phyloP scores from a whole-genome alignment of 2,329 filamentous ascomycete genomes.

The Ramularia endophylla region DNA sequence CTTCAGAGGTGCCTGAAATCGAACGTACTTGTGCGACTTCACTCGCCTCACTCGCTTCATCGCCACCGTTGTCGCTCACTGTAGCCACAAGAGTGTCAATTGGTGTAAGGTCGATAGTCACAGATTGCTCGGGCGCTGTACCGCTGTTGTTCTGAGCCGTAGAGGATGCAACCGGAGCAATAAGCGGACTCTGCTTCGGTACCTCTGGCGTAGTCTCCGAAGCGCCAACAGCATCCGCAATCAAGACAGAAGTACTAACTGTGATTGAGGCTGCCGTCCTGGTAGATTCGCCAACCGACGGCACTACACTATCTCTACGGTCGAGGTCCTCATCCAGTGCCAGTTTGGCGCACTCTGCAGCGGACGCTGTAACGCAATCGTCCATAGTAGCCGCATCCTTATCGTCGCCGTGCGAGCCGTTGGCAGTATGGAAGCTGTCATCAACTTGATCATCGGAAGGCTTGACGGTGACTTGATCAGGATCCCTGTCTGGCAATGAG shows the following conservation, averaged over 20 bases:
- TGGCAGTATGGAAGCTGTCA: conserved; percentile 31
- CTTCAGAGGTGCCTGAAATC: conserved; percentile 14
- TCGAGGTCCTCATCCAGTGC: too few relatives aligned
- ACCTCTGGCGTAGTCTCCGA: too few relatives aligned
- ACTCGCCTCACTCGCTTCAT: too few relatives aligned
- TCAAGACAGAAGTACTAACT: too few relatives aligned
- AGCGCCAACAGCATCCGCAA: too few relatives aligned
- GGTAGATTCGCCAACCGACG: too few relatives aligned
- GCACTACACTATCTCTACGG: too few relatives aligned
- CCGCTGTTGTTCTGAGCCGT: not conserved
- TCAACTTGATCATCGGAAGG: conserved; percentile 22
- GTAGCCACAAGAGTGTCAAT: too few relatives aligned
- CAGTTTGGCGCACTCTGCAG: too few relatives aligned
- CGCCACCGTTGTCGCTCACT: conserved; percentile 3
- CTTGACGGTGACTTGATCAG: conserved; percentile 5
- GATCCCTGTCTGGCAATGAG: not conserved
- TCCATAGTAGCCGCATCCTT: conserved; percentile 1
- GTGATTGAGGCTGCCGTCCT: too few relatives aligned
- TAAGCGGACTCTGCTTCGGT: too few relatives aligned
- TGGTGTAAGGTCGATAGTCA: not conserved
- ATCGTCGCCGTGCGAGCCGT: conserved; percentile 13
- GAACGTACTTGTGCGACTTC: conserved; percentile 2
- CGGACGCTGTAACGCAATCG: not conserved
- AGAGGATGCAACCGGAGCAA: not conserved
- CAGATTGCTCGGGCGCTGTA: not conserved